These are phyloP conservation scores for Oropetium thomaeum DNA, from an alignment of 176 grass and related monocot genomes.

Conservation along the genomic window DNA sequence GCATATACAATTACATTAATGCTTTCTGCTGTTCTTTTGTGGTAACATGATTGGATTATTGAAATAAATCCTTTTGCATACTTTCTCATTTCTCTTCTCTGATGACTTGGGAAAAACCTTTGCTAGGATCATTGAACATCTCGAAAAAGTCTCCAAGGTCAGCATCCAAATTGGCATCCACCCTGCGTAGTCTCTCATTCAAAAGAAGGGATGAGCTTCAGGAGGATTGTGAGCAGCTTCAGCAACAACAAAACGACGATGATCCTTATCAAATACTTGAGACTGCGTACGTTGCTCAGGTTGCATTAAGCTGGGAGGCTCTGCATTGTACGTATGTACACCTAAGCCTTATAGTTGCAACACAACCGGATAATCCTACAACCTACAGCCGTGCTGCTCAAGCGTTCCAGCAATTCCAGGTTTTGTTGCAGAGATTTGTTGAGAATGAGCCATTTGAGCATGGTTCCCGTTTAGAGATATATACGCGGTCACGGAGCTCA, in stretches of 20 bases:
- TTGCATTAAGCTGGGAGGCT: conserved; percentile 93
- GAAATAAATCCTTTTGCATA: not conserved
- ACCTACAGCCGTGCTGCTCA: conserved; percentile 74
- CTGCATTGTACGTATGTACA: conserved; percentile 84
- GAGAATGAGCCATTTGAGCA: conserved; percentile 94
- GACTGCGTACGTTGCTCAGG: conserved; percentile 75
- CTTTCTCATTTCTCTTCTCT: conserved; percentile 22
- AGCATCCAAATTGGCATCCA: conserved; percentile 63
- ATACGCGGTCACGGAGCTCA: conserved; percentile 54
- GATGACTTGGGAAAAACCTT: conserved; percentile 28
- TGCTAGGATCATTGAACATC: conserved; percentile 45
- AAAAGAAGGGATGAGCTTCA: conserved; percentile 58
- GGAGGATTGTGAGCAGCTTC: conserved; percentile 54
- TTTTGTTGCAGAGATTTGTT: conserved; percentile 86
- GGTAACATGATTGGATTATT: not conserved
- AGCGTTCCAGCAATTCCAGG: conserved; percentile 95
- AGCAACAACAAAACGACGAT: conserved; percentile 43
- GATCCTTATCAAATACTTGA: conserved; percentile 74
- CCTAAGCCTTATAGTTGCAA: conserved; percentile 59
- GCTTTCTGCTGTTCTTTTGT: conserved; percentile 13
- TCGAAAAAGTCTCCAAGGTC: conserved; percentile 69
- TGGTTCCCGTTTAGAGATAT: conserved; percentile 73
- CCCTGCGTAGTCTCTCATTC: conserved; percentile 79
- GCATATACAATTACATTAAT: not conserved
- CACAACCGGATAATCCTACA: conserved; percentile 54